A percentile compares a stretch with the other conserved stretches of the same genome.
phyloP scores from a whole-genome alignment of 106 monocot species.

The Vanilla planifolia region DNA sequence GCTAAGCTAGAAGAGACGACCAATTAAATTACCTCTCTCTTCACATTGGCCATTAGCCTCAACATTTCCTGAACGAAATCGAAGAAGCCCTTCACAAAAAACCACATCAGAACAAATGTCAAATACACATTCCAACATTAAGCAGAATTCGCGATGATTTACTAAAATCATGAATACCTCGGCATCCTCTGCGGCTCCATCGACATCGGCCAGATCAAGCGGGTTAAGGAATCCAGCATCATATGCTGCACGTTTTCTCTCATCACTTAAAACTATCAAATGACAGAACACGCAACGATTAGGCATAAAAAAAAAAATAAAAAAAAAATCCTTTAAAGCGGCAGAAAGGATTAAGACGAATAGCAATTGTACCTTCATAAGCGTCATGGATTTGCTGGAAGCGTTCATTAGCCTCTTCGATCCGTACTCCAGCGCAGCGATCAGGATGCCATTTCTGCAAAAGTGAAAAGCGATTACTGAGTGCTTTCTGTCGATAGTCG shows the following conservation, averaged over 20 bases:
- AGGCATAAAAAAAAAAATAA: background rate
- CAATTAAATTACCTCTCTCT: background rate
- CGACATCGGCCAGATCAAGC: constrained; percentile 27
- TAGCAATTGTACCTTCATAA: constrained; percentile 36
- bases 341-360: too few relatives aligned
- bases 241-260: constrained; percentile 37
- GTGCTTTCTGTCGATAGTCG: background rate
- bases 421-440: constrained; percentile 23
- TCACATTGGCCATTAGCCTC: constrained; percentile 1
- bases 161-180: constrained; percentile 21
- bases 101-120: too few relatives aligned
- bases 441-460: constrained; percentile 58
- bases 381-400: constrained; percentile 60
- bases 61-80: constrained; percentile 16
- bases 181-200: constrained; percentile 27
- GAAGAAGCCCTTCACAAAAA: constrained; percentile 6
- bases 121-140: too few relatives aligned
- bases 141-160: background rate
- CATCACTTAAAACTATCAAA: constrained; percentile 48
- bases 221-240: constrained; percentile 47
- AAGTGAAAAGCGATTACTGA: background rate
- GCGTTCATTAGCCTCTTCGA: constrained; percentile 29
- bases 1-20: background rate
- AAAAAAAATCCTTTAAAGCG: too few relatives aligned
- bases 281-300: background rate